These are phyloP conservation scores for Aspergillus sp. DNA, from an alignment of 2,329 filamentous ascomycete species.

Conservation along the genomic window DNA sequence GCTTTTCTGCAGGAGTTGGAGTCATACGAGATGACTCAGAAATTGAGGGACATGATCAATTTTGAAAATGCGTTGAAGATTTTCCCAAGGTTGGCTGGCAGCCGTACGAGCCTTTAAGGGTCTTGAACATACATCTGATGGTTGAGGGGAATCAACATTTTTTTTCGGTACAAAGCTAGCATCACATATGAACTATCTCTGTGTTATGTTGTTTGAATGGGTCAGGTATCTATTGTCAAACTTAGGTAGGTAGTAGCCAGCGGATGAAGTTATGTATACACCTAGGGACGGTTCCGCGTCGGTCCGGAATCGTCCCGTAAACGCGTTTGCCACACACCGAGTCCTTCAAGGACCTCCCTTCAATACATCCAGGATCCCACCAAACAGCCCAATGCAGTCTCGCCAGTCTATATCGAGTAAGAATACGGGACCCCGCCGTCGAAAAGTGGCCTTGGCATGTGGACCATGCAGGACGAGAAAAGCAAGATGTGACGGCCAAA, in stretches of 20 bases:
- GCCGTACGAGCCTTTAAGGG: background rate
- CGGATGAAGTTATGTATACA: too few species aligned
- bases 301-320: background rate
- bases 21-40: background rate
- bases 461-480: conserved; percentile 4
- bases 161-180: too few species aligned
- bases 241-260: too few species aligned
- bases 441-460: conserved; percentile 2
- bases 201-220: too few species aligned
- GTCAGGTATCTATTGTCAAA: too few species aligned
- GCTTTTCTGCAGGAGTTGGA: background rate
- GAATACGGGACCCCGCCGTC: background rate
- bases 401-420: background rate
- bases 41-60: background rate
- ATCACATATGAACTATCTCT: too few species aligned
- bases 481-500: conserved; percentile 15
- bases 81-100: background rate
- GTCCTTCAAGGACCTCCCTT: too few species aligned
- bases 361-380: background rate
- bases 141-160: too few species aligned
- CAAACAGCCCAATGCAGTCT: background rate
- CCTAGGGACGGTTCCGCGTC: background rate
- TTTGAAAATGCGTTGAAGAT: background rate
- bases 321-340: background rate
- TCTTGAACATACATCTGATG: background rate